Evolutionary conservation across 1,139 yeast species (phyloP).

Genomic region (Scheffersomyces titani): DNA sequence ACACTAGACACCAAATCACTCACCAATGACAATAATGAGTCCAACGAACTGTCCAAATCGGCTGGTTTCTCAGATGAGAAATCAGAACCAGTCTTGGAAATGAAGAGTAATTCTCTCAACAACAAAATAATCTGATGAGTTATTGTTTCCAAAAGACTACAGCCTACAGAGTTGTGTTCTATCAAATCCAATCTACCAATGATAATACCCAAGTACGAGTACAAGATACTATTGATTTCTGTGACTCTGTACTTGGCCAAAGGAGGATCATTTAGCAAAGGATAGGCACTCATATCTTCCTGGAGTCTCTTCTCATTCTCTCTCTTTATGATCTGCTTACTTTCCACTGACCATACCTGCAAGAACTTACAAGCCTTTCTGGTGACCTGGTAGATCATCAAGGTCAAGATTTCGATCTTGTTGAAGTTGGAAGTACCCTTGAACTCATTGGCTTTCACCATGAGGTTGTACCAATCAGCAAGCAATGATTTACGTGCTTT

Average conservation of each 20-base stretch:
- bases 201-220: slow-evolving; percentile 69
- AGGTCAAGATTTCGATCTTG: slow-evolving; percentile 69
- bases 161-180: slow-evolving; percentile 70
- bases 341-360: slow-evolving; percentile 72
- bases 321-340: slow-evolving; percentile 38
- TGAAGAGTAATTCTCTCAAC: slow-evolving; percentile 62
- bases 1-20: slow-evolving; percentile 68
- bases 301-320: slow-evolving; percentile 39
- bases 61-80: slow-evolving; percentile 42
- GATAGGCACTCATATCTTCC: slow-evolving; percentile 43
- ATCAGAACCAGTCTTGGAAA: slow-evolving; percentile 57
- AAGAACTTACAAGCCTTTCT: slow-evolving; percentile 72
- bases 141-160: slow-evolving; percentile 63
- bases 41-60: slow-evolving; percentile 57
- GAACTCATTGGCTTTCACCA: slow-evolving; percentile 83
- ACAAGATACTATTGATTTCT: slow-evolving; percentile 71
- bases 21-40: slow-evolving; percentile 57
- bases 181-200: slow-evolving; percentile 74
- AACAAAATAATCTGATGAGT: slow-evolving; percentile 69
- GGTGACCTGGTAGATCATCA: slow-evolving; percentile 73
- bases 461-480: slow-evolving; percentile 89
- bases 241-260: slow-evolving; percentile 68
- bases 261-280: slow-evolving; percentile 58
- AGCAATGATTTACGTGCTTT: slow-evolving; percentile 76
- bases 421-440: slow-evolving; percentile 67